phyloP scores from a whole-genome alignment of 2,329 filamentous ascomycete species.

The Diplocarpon mali region DNA sequence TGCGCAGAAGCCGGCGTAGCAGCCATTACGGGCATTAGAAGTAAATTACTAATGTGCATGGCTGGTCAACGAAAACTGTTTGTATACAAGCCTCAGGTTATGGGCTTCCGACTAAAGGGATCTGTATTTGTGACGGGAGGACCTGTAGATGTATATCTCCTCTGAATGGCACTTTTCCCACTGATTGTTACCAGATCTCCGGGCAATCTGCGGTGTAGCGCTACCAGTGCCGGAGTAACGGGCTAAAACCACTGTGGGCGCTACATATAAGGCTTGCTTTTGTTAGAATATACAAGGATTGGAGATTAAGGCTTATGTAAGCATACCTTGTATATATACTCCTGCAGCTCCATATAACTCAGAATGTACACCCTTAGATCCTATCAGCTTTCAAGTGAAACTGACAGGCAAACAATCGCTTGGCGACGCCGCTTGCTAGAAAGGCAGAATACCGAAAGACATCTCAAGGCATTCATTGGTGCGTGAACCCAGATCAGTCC shows the following conservation, averaged over 20 bases:
- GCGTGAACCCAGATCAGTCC: not conserved
- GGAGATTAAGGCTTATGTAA: not conserved
- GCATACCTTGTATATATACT: not conserved
- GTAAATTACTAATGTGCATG: constrained; percentile 5
- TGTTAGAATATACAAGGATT: too few relatives aligned
- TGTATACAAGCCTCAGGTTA: not conserved
- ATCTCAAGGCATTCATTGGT: not conserved
- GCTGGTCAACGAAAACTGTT: not conserved
- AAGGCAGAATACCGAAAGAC: not conserved
- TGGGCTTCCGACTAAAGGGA: not conserved
- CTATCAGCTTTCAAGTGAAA: not conserved
- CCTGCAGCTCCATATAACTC: too few relatives aligned
- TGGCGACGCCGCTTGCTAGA: too few relatives aligned
- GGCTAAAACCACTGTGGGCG: too few relatives aligned
- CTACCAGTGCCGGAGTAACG: too few relatives aligned
- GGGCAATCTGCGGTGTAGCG: too few relatives aligned
- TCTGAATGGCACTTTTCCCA: too few relatives aligned
- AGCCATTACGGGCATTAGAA: not conserved
- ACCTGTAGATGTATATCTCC: not conserved
- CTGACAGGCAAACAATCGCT: not conserved
- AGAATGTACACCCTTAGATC: too few relatives aligned
- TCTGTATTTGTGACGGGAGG: not conserved
- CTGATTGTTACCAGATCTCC: too few relatives aligned
- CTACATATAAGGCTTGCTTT: not conserved
- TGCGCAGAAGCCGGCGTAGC: constrained; percentile 7